phyloP scores from a whole-genome alignment of 2,329 filamentous ascomycete species.

The Cryphonectria parasitica region DNA sequence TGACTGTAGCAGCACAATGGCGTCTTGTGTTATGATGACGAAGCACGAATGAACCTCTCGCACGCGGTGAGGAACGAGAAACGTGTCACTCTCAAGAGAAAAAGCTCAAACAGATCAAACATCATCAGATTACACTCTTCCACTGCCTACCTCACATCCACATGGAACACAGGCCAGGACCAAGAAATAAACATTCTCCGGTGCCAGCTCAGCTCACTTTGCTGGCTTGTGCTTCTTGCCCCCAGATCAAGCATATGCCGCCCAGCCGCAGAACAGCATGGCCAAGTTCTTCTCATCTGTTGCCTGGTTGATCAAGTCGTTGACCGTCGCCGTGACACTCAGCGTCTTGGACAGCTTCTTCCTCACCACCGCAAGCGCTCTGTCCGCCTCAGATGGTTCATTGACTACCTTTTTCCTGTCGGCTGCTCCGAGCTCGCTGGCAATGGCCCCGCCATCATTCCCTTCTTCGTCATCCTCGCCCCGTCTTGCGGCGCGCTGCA shows the following conservation, averaged over 20 bases:
- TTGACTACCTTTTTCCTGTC: slow-evolving; percentile 51
- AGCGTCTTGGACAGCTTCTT: slow-evolving; percentile 95
- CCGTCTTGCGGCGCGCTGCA: slow-evolving; percentile 62
- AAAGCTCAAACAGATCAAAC: not conserved
- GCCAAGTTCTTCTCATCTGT: slow-evolving; percentile 92
- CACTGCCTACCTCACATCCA: too few species aligned
- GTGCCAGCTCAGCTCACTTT: not conserved
- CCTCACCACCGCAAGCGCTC: slow-evolving; percentile 88
- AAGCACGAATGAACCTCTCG: not conserved
- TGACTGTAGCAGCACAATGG: not conserved
- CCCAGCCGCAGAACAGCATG: slow-evolving; percentile 75
- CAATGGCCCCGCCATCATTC: slow-evolving; percentile 39
- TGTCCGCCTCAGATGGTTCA: slow-evolving; percentile 76
- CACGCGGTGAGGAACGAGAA: not conserved
- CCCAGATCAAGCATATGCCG: slow-evolving; percentile 44
- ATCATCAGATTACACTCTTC: too few species aligned
- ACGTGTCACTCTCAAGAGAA: not conserved
- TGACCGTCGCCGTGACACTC: slow-evolving; percentile 93
- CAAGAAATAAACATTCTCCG: not conserved
- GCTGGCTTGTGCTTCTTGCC: too few species aligned
- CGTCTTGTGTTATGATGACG: not conserved
- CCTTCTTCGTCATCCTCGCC: slow-evolving; percentile 42
- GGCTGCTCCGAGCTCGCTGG: slow-evolving; percentile 42
- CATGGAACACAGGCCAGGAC: not conserved
- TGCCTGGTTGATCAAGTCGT: slow-evolving; percentile 94